These are phyloP conservation scores for Trichoderma sp. DNA, from an alignment of 2,329 filamentous ascomycete species.

Conservation along the genomic window DNA sequence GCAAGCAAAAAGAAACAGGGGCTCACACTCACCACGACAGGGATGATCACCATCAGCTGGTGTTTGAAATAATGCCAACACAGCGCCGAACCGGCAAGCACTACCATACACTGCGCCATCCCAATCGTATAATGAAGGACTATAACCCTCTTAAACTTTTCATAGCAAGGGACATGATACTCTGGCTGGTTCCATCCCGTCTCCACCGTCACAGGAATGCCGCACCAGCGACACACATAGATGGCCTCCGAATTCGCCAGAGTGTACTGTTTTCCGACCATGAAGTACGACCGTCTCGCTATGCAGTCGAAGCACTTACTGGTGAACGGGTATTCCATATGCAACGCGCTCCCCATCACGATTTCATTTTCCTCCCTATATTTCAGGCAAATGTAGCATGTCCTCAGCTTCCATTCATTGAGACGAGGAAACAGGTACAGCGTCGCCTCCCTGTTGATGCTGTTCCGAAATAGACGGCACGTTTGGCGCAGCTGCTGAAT, in stretches of 20 bases:
- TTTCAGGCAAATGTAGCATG: slow-evolving; percentile 44
- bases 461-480: slow-evolving; percentile 39
- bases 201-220: slow-evolving; percentile 34
- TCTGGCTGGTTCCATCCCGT: slow-evolving; percentile 39
- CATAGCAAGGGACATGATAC: slow-evolving; percentile 44
- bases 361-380: slow-evolving; percentile 37
- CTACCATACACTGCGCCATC: slow-evolving; percentile 40
- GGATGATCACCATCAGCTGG: slow-evolving; percentile 35
- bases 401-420: slow-evolving; percentile 35
- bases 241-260: slow-evolving; percentile 39
- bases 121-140: slow-evolving; percentile 42
- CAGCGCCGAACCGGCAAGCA: slow-evolving; percentile 39
- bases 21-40: slow-evolving; percentile 38
- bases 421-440: slow-evolving; percentile 41
- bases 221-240: slow-evolving; percentile 49
- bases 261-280: slow-evolving; percentile 40
- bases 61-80: slow-evolving; percentile 41
- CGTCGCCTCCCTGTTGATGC: slow-evolving; percentile 39
- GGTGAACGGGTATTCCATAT: slow-evolving; percentile 40
- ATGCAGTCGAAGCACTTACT: slow-evolving; percentile 45
- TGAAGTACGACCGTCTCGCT: slow-evolving; percentile 36
- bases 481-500: slow-evolving; percentile 46
- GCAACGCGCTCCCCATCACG: slow-evolving; percentile 34
- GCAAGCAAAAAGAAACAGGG: not conserved
- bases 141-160: slow-evolving; percentile 40